Conservation (phyloP, 1,284 basidiomycete genomes). For the Leccinum angustisporum region DNA sequence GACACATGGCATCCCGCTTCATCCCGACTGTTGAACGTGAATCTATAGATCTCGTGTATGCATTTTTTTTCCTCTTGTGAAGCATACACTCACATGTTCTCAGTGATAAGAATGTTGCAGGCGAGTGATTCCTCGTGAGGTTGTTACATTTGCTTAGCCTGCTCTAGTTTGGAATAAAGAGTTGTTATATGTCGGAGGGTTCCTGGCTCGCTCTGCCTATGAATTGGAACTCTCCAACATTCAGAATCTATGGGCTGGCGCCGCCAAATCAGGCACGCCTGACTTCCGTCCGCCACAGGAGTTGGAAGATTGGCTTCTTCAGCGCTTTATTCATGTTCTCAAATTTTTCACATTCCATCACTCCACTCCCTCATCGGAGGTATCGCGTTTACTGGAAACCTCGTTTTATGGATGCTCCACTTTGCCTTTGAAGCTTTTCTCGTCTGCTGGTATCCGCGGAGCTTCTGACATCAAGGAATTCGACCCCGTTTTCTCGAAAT, state of each 20-base stretch:
- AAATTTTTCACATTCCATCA: constrained; percentile 87
- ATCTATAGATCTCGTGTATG: constrained; percentile 73
- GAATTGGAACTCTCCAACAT: constrained; percentile 78
- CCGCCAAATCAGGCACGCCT: constrained; percentile 30
- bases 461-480: constrained; percentile 78
- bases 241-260: constrained; percentile 54
- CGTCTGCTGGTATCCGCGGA: constrained; percentile 73
- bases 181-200: constrained; percentile 80
- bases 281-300: constrained; percentile 39
- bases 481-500: constrained; percentile 71
- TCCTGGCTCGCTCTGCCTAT: constrained; percentile 82
- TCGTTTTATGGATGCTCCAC: constrained; percentile 77
- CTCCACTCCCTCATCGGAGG: constrained; percentile 85
- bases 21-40: constrained; percentile 97
- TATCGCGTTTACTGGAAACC: constrained; percentile 77
- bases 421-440: constrained; percentile 71
- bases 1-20: constrained; percentile 51
- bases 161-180: constrained; percentile 83
- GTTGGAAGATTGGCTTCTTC: constrained; percentile 51
- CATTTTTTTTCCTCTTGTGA: neutral
- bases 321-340: constrained; percentile 78
- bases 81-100: constrained; percentile 7
- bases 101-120: constrained; percentile 75
- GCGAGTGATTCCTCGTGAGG: constrained; percentile 39
- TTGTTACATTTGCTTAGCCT: neutral